These are phyloP conservation scores for Barnettozyma botsteinii DNA, from an alignment of 805 yeast genomes.

Conservation along the genomic window DNA sequence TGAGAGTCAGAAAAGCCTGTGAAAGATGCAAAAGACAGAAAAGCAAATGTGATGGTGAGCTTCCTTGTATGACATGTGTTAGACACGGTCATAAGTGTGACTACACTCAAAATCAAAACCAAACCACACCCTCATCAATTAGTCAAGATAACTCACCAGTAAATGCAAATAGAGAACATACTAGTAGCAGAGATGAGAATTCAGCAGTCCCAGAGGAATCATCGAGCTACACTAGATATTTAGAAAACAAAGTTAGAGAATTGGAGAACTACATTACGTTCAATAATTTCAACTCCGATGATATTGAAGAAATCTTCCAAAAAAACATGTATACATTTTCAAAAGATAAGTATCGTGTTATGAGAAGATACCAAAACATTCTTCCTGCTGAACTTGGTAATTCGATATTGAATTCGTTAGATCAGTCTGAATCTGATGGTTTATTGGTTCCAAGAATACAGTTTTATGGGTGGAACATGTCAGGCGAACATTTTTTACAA, in stretches of 20 bases:
- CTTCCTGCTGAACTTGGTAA: conserved; percentile 36
- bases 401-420: conserved; percentile 29
- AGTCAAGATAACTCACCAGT: not conserved
- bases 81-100: conserved; percentile 12
- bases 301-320: conserved; percentile 16
- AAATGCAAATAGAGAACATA: not conserved
- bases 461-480: conserved; percentile 60
- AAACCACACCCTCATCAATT: not conserved
- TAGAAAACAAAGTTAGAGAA: conserved; percentile 37
- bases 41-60: conserved; percentile 50
- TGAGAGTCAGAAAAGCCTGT: conserved; percentile 48
- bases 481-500: conserved; percentile 46
- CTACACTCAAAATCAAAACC: conserved; percentile 1
- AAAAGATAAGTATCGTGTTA: conserved; percentile 40
- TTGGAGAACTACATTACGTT: conserved; percentile 27
- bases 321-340: conserved; percentile 27
- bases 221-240: conserved; percentile 26
- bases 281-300: not conserved
- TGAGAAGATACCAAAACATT: conserved; percentile 40
- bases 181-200: not conserved
- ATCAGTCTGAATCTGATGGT: conserved; percentile 26
- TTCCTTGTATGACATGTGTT: conserved; percentile 45
- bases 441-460: conserved; percentile 50
- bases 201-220: not conserved
- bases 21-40: conserved; percentile 50